A percentile compares a stretch with the other conserved stretches of the same genome.
Evolutionary conservation across 1,284 basidiomycete species (phyloP).

Genomic region (Chalciporus sp.): DNA sequence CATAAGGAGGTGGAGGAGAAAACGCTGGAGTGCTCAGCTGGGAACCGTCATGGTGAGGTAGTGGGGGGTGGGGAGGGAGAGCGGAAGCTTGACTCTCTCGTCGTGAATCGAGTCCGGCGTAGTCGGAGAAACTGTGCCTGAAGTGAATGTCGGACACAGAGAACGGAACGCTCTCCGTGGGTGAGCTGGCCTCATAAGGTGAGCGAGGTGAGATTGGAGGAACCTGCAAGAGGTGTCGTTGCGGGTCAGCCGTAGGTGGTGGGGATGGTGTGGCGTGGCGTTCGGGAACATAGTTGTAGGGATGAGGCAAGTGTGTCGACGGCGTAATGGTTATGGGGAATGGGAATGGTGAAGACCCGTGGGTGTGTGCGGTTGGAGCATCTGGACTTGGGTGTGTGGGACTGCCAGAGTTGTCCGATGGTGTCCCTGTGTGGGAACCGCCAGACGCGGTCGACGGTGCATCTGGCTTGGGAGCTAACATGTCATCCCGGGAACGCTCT

Average conservation of each 20-base stretch:
- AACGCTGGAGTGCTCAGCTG: conserved; percentile 16
- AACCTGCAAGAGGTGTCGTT: conserved; percentile 14
- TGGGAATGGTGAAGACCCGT: conserved; percentile 39
- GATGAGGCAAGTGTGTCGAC: conserved; percentile 36
- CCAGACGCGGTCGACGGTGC: conserved; percentile 36
- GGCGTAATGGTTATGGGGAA: conserved; percentile 46
- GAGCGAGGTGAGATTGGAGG: conserved; percentile 16
- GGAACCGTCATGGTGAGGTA: conserved; percentile 39
- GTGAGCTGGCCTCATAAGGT: conserved; percentile 44
- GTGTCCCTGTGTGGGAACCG: conserved; percentile 21
- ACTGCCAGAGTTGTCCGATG: conserved; percentile 30
- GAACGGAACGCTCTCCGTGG: conserved; percentile 67
- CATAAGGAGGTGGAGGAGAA: conserved; percentile 31
- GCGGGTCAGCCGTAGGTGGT: conserved; percentile 1
- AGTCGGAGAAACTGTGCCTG: conserved; percentile 53
- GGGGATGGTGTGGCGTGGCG: conserved; percentile 14
- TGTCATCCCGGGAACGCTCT: conserved; percentile 18
- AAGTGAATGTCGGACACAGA: conserved; percentile 71
- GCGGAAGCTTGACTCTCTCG: conserved; percentile 40
- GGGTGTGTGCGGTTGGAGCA: conserved; percentile 30
- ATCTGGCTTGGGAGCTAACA: conserved; percentile 26
- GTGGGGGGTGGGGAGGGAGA: conserved; percentile 53
- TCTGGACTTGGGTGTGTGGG: conserved; percentile 22
- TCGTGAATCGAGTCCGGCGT: conserved; percentile 43
- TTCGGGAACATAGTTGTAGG: conserved; percentile 26